Percentiles rank a stretch among this genome's conserved stretches.
phyloP scores from a whole-genome alignment of 805 yeast species.

The Saturnispora zaruensis region DNA sequence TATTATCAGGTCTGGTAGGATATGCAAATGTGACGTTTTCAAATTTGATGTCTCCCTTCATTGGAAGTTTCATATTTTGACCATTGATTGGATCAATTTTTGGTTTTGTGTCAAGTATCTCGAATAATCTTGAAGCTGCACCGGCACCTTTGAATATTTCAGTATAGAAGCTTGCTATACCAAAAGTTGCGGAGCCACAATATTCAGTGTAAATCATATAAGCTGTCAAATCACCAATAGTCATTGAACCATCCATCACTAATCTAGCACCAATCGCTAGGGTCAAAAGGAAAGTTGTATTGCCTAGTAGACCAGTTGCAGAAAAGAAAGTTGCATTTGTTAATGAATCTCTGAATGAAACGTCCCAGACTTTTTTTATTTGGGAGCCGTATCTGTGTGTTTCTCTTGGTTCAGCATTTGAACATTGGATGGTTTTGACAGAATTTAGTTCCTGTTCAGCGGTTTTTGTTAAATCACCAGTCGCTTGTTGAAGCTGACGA shows the following conservation, averaged over 20 bases:
- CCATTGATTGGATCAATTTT: conserved; percentile 65
- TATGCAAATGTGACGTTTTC: conserved; percentile 62
- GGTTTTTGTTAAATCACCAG: conserved; percentile 82
- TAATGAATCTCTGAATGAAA: conserved; percentile 74
- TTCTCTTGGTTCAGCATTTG: conserved; percentile 78
- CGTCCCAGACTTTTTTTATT: conserved; percentile 55
- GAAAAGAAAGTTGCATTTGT: conserved; percentile 76
- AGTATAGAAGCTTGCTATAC: conserved; percentile 82
- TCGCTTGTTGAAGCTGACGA: conserved; percentile 68
- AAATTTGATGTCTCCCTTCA: conserved; percentile 55
- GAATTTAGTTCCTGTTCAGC: conserved; percentile 88
- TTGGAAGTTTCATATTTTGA: conserved; percentile 29
- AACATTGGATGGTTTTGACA: conserved; percentile 80
- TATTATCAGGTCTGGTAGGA: conserved; percentile 75
- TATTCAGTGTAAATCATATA: conserved; percentile 94
- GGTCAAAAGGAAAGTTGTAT: conserved; percentile 65
- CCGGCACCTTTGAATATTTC: conserved; percentile 97
- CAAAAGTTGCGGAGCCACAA: conserved; percentile 87
- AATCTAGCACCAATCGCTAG: conserved; percentile 73
- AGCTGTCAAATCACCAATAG: conserved; percentile 85
- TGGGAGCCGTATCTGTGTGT: conserved; percentile 66
- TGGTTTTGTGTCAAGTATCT: conserved; percentile 73
- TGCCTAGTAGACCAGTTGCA: conserved; percentile 76
- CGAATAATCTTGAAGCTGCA: conserved; percentile 88
- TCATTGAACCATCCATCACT: conserved; percentile 62